phyloP scores from a whole-genome alignment of 1,284 basidiomycete genomes.

The Heliocybe sulcata region DNA sequence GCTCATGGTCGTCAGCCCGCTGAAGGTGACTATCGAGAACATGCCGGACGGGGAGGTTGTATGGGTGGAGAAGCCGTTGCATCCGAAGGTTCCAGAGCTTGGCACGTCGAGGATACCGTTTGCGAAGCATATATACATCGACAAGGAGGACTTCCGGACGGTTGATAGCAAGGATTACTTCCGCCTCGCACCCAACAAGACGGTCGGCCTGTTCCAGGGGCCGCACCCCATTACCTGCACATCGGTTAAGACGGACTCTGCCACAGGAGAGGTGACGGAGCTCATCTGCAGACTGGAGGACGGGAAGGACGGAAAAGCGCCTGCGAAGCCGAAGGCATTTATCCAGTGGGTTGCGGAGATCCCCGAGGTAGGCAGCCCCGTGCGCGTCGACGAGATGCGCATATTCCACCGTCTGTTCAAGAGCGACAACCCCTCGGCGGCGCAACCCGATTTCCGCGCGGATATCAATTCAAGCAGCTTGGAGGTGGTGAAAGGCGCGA shows the following conservation, averaged over 20 bases:
- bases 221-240: constrained; percentile 93
- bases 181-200: constrained; percentile 95
- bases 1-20: constrained; percentile 87
- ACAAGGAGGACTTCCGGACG: constrained; percentile 88
- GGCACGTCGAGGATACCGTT: constrained; percentile 84
- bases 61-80: constrained; percentile 87
- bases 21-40: constrained; percentile 91
- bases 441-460: constrained; percentile 60
- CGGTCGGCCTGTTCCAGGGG: constrained; percentile 95
- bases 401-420: constrained; percentile 95
- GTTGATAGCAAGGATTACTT: constrained; percentile 96
- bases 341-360: constrained; percentile 98
- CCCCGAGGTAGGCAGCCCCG: constrained; percentile 70
- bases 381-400: constrained; percentile 83
- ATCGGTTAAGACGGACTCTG: constrained; percentile 73
- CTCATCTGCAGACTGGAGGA: constrained; percentile 79
- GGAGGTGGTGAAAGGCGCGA: constrained; percentile 72
- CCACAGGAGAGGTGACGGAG: constrained; percentile 70
- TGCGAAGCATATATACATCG: constrained; percentile 89
- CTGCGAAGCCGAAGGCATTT: constrained; percentile 89
- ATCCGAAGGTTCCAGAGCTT: constrained; percentile 90
- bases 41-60: constrained; percentile 82
- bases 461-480: constrained; percentile 80
- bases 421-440: constrained; percentile 81
- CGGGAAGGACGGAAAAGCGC: constrained; percentile 28